These are phyloP conservation scores for Gossypium davidsonii DNA, from an alignment of 441 rosid genomes.

Conservation along the genomic window DNA sequence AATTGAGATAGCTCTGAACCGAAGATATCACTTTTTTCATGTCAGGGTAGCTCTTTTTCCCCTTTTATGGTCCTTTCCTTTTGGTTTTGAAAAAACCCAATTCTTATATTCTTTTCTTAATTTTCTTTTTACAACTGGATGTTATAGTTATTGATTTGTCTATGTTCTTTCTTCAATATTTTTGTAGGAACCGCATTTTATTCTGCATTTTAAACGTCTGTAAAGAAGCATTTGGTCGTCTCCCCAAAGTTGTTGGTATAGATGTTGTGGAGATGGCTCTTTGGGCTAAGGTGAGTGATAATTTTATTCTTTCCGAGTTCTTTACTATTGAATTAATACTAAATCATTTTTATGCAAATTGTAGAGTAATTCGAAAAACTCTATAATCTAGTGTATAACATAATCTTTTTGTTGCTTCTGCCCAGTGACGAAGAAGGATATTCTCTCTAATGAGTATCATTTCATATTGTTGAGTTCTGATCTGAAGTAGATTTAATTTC, in stretches of 20 bases:
- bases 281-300: slow-evolving; percentile 87
- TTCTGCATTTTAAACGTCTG: slow-evolving; percentile 75
- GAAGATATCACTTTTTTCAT: background rate
- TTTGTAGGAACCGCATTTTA: slow-evolving; percentile 71
- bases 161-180: slow-evolving; percentile 10
- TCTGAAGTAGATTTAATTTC: background rate
- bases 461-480: background rate
- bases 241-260: slow-evolving; percentile 93
- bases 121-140: background rate
- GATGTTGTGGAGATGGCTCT: slow-evolving; percentile 99
- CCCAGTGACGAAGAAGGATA: background rate
- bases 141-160: slow-evolving; percentile 4
- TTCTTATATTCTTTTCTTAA: background rate
- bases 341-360: background rate
- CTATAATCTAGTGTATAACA: background rate
- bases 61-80: background rate
- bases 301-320: slow-evolving; percentile 8
- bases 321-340: background rate
- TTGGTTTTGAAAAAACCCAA: background rate
- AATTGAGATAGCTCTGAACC: background rate
- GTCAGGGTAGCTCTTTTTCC: background rate
- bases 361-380: background rate
- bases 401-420: background rate
- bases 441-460: background rate
- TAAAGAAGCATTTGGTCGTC: slow-evolving; percentile 74